Evolutionary conservation across 495 filamentous ascomycete genomes (phyloP), one percentile per base, ranked within the genome.

Genomic region (Aspergillus kassunensis): DNA sequence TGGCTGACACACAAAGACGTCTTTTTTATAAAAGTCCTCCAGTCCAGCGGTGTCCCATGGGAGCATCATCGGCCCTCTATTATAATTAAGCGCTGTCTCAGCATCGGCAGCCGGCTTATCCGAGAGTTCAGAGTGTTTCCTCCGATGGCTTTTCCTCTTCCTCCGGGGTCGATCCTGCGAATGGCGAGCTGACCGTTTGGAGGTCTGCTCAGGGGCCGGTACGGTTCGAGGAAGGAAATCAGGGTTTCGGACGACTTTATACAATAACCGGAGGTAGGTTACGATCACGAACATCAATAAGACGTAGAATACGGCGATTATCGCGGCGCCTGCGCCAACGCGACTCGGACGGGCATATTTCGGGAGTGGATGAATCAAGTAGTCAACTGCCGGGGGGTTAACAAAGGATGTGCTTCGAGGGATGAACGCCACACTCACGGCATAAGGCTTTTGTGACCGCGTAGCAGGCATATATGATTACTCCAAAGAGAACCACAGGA

Each of bases 1-100:
- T 19, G 73, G 66, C 54, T 91, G 83, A 63, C 88, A 95, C 6
- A 91, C 76, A 67, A 92, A 97, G 6, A 86, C 80, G 62, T 95
- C 83, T 61, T 85, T 88, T 19, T 75, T 85, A 61, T 90, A 90
- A 59, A 92, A 95, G 11, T 63, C 62, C 49, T 77, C 73, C 37
- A 80, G 55, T 0, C 69, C 69, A 30, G 62, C 53, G 8, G 60
- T 41, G 29, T 68, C 64, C 46, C 62, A 53, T 16, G 59, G 56
- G 27, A 51, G 63, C 23, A 62, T 59, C 36, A 49, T 60, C 4
- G 51, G 62, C 21, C 57, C 59, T 10, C 59, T 42, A 35, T 58
- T 52, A n/a, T 45, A 42, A 20, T 61, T 37, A 11, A 58, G 29
- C 7, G 60, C 65, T 4, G 56, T 59, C 18, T 69, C 66, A 15